These are phyloP conservation scores for Russula compacta DNA, from an alignment of 768 basidiomycete genomes.

Conservation along the genomic window DNA sequence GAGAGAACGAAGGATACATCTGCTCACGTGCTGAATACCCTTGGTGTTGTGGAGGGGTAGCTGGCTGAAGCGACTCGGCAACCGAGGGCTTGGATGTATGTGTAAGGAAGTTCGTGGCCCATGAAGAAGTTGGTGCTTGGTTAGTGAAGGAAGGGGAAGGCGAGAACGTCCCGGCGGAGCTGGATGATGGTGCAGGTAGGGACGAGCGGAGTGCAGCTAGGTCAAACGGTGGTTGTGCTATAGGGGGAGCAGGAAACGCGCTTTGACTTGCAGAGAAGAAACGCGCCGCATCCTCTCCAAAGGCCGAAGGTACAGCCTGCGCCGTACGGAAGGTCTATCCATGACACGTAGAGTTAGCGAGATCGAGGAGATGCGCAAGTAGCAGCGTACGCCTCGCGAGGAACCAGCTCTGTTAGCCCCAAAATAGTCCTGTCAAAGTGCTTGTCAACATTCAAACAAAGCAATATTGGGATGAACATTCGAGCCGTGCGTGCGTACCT, in stretches of 20 bases:
- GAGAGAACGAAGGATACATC: neutral
- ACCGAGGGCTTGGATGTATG: slow-evolving; percentile 24
- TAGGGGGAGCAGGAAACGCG: slow-evolving; percentile 29
- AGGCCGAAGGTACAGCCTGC: slow-evolving; percentile 28
- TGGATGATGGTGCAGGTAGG: slow-evolving; percentile 30
- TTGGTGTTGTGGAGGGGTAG: neutral
- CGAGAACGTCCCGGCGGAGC: slow-evolving; percentile 8
- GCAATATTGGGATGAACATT: neutral
- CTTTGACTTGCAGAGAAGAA: slow-evolving; percentile 44
- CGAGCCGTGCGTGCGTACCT: slow-evolving; percentile 39
- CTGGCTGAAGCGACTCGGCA: neutral
- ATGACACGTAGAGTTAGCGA: neutral
- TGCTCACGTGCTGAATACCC: neutral
- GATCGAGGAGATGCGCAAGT: neutral
- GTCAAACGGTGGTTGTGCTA: slow-evolving; percentile 44
- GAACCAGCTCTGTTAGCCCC: slow-evolving; percentile 49
- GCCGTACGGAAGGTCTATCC: slow-evolving; percentile 12
- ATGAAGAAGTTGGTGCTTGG: slow-evolving; percentile 30
- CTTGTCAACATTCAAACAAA: neutral
- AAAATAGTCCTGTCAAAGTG: slow-evolving; percentile 55
- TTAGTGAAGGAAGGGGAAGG: slow-evolving; percentile 19
- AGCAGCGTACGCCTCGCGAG: slow-evolving; percentile 47
- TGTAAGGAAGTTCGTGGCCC: slow-evolving; percentile 56
- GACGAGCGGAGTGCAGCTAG: slow-evolving; percentile 44
- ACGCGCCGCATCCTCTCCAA: slow-evolving; percentile 57